A percentile compares a stretch with the other conserved stretches of the same genome.
These are phyloP conservation scores for Vairimorpha necatrix DNA, from an alignment of 371 early-diverging fungal species.

Conservation along the genomic window DNA sequence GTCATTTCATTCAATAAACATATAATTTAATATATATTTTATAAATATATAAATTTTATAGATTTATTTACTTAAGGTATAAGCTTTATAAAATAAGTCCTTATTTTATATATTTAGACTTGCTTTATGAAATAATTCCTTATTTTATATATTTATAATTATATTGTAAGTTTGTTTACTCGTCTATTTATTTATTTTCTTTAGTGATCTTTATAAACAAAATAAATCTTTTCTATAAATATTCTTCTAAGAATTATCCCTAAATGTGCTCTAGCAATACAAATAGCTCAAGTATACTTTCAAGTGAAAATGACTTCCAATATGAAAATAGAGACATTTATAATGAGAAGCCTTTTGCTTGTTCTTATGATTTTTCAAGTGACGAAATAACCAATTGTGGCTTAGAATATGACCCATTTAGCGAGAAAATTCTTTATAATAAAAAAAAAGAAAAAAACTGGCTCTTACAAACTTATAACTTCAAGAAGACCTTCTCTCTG, in stretches of 20 bases:
- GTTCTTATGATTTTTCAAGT: not conserved
- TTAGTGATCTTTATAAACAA: not conserved
- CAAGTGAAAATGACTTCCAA: constrained; percentile 8
- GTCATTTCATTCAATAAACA: too few species aligned
- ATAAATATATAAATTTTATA: too few species aligned
- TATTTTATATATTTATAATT: too few species aligned
- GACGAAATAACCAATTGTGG: constrained; percentile 1
- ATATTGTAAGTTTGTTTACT: not conserved
- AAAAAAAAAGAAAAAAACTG: constrained; percentile 14
- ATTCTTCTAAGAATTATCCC: not conserved
- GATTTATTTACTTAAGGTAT: too few species aligned
- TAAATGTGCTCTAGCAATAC: not conserved
- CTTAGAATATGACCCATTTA: not conserved
- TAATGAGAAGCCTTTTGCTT: constrained; percentile 6
- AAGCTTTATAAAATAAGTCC: too few species aligned
- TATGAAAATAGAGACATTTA: not conserved
- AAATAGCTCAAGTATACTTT: constrained; percentile 16
- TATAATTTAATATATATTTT: too few species aligned
- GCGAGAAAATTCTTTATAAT: not conserved
- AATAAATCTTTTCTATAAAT: constrained; percentile 3
- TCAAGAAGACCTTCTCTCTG: not conserved
- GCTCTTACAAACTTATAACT: not conserved
- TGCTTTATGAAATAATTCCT: too few species aligned
- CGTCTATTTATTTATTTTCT: not conserved
- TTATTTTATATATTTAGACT: too few species aligned